Percentiles rank a stretch among this genome's conserved stretches.
These are phyloP conservation scores for Tricholoma bakamatsutake DNA, from an alignment of 768 basidiomycete genomes.

Conservation along the genomic window DNA sequence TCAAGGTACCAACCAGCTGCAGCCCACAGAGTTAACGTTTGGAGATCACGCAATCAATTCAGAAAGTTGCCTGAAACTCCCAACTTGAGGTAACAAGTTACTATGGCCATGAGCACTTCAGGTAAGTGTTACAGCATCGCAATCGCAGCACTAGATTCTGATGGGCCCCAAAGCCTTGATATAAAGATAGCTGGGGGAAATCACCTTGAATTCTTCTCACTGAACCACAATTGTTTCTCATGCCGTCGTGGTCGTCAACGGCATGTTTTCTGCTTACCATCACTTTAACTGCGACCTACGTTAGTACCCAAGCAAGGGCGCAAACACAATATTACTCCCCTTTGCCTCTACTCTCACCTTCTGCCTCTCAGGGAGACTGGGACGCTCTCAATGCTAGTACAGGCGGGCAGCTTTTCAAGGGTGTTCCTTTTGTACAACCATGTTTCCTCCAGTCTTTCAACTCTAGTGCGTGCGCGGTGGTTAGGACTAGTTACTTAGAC, in stretches of 20 bases:
- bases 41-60: too few relatives aligned
- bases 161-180: not conserved
- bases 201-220: too few relatives aligned
- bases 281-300: not conserved
- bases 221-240: not conserved
- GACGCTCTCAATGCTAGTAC: slow-evolving; percentile 9
- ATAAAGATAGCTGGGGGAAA: not conserved
- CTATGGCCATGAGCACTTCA: too few relatives aligned
- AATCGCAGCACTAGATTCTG: too few relatives aligned
- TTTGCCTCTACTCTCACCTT: too few relatives aligned
- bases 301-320: not conserved
- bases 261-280: not conserved
- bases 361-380: slow-evolving; percentile 11
- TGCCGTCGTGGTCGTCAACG: not conserved
- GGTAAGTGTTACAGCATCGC: too few relatives aligned
- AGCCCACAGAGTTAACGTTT: too few relatives aligned
- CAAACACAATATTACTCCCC: not conserved
- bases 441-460: slow-evolving; percentile 16
- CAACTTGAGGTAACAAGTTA: too few relatives aligned
- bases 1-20: too few relatives aligned
- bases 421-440: slow-evolving; percentile 18
- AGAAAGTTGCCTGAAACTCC: too few relatives aligned
- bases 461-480: slow-evolving; percentile 10
- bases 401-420: slow-evolving; percentile 13
- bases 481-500: slow-evolving; percentile 15